Evolutionary conservation across 2,329 filamentous ascomycete genomes (phyloP).

Genomic region (Penicillium polonicum): DNA sequence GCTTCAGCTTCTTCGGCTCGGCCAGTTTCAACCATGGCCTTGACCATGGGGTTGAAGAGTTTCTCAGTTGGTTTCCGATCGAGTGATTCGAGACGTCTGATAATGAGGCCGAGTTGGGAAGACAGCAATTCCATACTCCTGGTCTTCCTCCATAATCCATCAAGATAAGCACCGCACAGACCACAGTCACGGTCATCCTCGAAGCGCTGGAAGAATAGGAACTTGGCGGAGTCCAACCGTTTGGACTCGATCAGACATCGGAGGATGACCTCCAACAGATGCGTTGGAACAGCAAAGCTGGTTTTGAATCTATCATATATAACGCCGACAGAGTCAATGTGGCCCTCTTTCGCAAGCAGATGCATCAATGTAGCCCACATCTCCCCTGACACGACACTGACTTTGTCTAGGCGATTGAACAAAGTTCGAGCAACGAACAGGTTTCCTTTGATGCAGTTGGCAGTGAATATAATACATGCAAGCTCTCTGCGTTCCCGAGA

Average conservation of each 20-base stretch:
- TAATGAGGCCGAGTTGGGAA: slow-evolving; percentile 33
- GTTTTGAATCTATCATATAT: slow-evolving; percentile 32
- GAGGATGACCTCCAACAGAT: slow-evolving; percentile 38
- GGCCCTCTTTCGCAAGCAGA: slow-evolving; percentile 35
- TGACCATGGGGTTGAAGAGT: slow-evolving; percentile 43
- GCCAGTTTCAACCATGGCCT: slow-evolving; percentile 41
- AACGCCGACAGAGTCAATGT: slow-evolving; percentile 38
- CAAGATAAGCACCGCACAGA: slow-evolving; percentile 39
- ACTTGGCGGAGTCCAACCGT: slow-evolving; percentile 38
- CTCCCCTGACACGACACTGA: slow-evolving; percentile 31
- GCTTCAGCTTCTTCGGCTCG: slow-evolving; percentile 36
- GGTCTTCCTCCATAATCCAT: slow-evolving; percentile 42
- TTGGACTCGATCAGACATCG: slow-evolving; percentile 40
- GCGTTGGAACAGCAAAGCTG: slow-evolving; percentile 30
- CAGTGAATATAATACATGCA: slow-evolving; percentile 33
- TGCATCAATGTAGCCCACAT: slow-evolving; percentile 42
- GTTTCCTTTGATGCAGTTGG: slow-evolving; percentile 40
- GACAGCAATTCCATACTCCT: slow-evolving; percentile 38
- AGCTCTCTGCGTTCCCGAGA: slow-evolving; percentile 32
- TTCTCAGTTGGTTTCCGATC: slow-evolving; percentile 37
- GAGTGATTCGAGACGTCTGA: slow-evolving; percentile 29
- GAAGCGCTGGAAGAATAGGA: slow-evolving; percentile 35
- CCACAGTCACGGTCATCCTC: slow-evolving; percentile 35
- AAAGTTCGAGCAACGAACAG: slow-evolving; percentile 40
- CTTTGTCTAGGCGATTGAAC: slow-evolving; percentile 36